Conservation (phyloP, 306 rosid species). For the Leucaena leucocephala region DNA sequence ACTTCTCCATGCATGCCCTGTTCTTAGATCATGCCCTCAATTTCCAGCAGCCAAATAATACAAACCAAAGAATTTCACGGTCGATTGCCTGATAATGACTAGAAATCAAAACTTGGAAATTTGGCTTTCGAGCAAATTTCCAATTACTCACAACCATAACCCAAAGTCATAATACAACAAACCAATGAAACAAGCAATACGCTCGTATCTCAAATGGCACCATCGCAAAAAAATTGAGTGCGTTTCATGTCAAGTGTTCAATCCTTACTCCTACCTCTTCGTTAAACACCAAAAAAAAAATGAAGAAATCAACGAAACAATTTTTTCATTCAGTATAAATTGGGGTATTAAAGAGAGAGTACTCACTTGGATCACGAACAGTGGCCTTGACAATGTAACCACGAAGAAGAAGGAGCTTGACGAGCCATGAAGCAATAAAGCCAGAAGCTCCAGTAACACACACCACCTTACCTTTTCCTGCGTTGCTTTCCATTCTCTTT, state of each 20-base stretch:
- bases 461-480: background rate
- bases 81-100: background rate
- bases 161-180: background rate
- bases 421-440: constrained; percentile 55
- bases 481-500: background rate
- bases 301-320: background rate
- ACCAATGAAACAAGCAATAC: background rate
- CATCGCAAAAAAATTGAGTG: background rate
- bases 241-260: background rate
- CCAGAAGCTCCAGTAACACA: constrained; percentile 6
- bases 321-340: background rate
- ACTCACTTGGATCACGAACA: constrained; percentile 13
- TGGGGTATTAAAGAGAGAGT: background rate
- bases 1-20: background rate
- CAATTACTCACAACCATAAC: background rate
- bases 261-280: background rate
- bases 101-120: background rate
- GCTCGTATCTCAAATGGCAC: background rate
- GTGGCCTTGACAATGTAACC: constrained; percentile 40
- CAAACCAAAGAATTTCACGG: background rate
- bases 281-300: background rate
- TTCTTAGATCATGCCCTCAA: background rate
- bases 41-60: background rate
- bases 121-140: background rate
- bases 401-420: constrained; percentile 51